A percentile compares a stretch with the other conserved stretches of the same genome.
Conservation (phyloP, 768 basidiomycete genomes). For the Auricularia sp. region DNA sequence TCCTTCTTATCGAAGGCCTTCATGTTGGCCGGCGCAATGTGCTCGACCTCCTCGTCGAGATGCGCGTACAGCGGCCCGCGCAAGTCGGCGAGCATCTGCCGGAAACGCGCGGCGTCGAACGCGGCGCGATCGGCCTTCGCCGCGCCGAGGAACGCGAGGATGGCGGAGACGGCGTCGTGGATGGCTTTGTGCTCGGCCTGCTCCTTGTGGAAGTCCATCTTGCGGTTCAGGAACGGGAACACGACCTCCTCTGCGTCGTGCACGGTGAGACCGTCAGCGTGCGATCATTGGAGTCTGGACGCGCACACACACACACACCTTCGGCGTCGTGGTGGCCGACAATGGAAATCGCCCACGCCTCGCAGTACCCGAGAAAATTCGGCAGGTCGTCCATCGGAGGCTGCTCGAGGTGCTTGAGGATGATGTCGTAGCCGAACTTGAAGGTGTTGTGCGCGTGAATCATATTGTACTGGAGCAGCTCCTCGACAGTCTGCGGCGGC, state of each 20-base stretch:
- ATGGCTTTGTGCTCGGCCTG: slow-evolving; percentile 26
- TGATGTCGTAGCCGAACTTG: slow-evolving; percentile 27
- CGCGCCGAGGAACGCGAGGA: slow-evolving; percentile 17
- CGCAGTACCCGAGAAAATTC: slow-evolving; percentile 32
- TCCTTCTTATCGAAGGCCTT: slow-evolving; percentile 20
- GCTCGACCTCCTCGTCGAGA: slow-evolving; percentile 28
- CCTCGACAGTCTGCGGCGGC: not conserved
- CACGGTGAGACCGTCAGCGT: not conserved
- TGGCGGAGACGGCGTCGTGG: slow-evolving; percentile 19
- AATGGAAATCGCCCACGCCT: slow-evolving; percentile 27
- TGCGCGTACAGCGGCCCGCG: slow-evolving; percentile 26
- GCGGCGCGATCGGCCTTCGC: slow-evolving; percentile 18
- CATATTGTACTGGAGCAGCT: slow-evolving; percentile 14
- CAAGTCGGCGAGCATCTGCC: slow-evolving; percentile 18
- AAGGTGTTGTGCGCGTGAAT: slow-evolving; percentile 24
- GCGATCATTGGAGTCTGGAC: not conserved
- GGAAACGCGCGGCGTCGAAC: slow-evolving; percentile 23
- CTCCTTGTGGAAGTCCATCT: slow-evolving; percentile 30
- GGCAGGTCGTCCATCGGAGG: slow-evolving; percentile 26
- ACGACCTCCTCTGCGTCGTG: slow-evolving; percentile 17
- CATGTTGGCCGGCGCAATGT: slow-evolving; percentile 23
- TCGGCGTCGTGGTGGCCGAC: slow-evolving; percentile 28
- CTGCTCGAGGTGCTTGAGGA: slow-evolving; percentile 24
- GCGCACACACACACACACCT: slow-evolving; percentile 6
- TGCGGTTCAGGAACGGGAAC: slow-evolving; percentile 27